Base-by-base conservation (phyloP, 208 protist genomes). In the Wallacemonas rigidus region DNA sequence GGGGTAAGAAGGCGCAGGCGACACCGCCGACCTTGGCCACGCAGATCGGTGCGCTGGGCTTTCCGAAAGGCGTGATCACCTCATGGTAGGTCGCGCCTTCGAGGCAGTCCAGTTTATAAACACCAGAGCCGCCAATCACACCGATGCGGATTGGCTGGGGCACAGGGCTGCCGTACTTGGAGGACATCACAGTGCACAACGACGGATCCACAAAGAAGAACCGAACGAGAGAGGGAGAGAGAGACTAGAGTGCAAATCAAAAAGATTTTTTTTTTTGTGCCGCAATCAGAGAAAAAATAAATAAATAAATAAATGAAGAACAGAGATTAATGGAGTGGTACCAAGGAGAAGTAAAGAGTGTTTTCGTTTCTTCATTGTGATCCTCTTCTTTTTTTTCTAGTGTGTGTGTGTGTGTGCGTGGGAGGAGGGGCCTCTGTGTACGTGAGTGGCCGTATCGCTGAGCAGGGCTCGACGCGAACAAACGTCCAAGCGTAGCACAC, bases 101-200 rank as follows among this genome's bases (percentile, higher is more conserved):
- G 9, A 95, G 62, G 56, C 76, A 86, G 47, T 88, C 63, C 9
- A 95, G 71, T 40, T 92, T 88, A 74, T 96, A 96, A 17, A 97
- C 81, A 41, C 93, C 92, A 47, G 78, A 91, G 57, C 95, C 93
- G 61, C 95, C 95, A 70, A 98, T 97, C 48, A 98, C 84, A 58
- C 81, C 90, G 57, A 92, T 74, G 47, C 74, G 47, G 36, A 93
- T 77, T 1, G 86, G 82, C 38, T 72, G 61, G 35, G 67, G 60
- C 57, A 92, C 86, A 5, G 90, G 90, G 45, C 72, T 91, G 15
- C n/a, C 74, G 75, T 83, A 89, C 62, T 60, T 80, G 7, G 62
- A 26, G 1, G 68, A 55, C 41, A 54, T 77, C 40, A 50, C 48
- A 2, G 36, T 55, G 55, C 57, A 17, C 51, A 38, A 47, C 45